These are phyloP conservation scores for Geosmithia flava DNA, from an alignment of 2,329 filamentous ascomycete genomes.

Conservation along the genomic window DNA sequence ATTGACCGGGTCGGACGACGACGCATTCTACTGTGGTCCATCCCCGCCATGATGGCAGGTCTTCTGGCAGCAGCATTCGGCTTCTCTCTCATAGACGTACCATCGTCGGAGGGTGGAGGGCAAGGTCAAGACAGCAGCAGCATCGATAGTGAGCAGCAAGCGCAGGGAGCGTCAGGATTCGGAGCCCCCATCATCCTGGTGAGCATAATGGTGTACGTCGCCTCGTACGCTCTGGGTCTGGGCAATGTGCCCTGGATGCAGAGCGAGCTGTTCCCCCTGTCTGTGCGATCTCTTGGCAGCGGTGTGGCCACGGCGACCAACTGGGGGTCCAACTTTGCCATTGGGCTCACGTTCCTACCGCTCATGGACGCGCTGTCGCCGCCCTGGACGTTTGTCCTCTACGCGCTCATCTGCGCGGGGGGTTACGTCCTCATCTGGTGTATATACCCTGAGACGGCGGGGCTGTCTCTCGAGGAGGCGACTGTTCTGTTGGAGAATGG, in stretches of 20 bases:
- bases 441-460: constrained; percentile 80
- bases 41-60: constrained; percentile 72
- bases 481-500: constrained; percentile 56
- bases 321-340: constrained; percentile 77
- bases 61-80: constrained; percentile 59
- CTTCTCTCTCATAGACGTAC: constrained; percentile 52
- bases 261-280: constrained; percentile 76
- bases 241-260: constrained; percentile 97
- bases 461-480: constrained; percentile 70
- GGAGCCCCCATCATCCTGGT: constrained; percentile 48
- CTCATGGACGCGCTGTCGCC: constrained; percentile 70
- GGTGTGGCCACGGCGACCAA: constrained; percentile 68
- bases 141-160: constrained; percentile 7
- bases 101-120: too few species aligned
- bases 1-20: constrained; percentile 73
- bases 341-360: constrained; percentile 79
- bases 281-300: constrained; percentile 60
- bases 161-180: constrained; percentile 4
- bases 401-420: constrained; percentile 54
- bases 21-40: constrained; percentile 67
- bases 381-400: constrained; percentile 68
- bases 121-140: too few species aligned
- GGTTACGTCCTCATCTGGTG: constrained; percentile 59
- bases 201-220: constrained; percentile 74
- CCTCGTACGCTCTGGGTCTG: constrained; percentile 73